Evolutionary conservation across 148 eudicot species (phyloP).

Genomic region (Fagopyrum homotropicum): DNA sequence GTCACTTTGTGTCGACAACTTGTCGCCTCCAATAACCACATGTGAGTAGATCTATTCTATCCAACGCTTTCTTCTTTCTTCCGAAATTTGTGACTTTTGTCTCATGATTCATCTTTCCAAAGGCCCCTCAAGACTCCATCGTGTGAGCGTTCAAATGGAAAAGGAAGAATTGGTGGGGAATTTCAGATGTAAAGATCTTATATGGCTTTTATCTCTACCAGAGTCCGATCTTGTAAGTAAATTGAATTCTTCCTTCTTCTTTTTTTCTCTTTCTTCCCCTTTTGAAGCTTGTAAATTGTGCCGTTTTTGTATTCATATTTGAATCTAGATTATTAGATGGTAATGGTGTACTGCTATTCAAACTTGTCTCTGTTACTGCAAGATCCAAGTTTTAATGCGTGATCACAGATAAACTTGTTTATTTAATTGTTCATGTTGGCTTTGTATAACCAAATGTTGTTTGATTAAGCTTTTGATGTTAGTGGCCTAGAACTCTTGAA

Average conservation of each 20-base stretch:
- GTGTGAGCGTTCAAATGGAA: conserved; percentile 18
- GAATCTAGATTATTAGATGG: background rate
- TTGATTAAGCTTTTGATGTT: background rate
- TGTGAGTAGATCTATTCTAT: background rate
- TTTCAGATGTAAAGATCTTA: conserved; percentile 43
- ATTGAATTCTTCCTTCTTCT: background rate
- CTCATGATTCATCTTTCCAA: background rate
- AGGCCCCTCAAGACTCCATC: background rate
- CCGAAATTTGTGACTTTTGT: background rate
- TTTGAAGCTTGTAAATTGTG: background rate
- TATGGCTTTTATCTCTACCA: conserved; percentile 56
- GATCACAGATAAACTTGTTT: background rate
- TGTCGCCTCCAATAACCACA: background rate
- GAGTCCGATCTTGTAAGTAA: conserved; percentile 62
- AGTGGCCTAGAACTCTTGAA: background rate
- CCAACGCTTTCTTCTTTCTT: background rate
- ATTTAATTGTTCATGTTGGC: background rate
- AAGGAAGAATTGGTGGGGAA: conserved; percentile 20
- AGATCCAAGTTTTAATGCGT: background rate
- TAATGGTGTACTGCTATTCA: background rate
- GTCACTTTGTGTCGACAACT: too few relatives aligned
- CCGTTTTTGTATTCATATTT: background rate
- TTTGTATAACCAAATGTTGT: background rate
- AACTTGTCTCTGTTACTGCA: background rate
- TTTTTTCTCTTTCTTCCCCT: background rate